Evolutionary conservation across 2,329 filamentous ascomycete genomes (phyloP), one percentile per base, ranked within the genome.

Genomic region (Aulographum hederae): DNA sequence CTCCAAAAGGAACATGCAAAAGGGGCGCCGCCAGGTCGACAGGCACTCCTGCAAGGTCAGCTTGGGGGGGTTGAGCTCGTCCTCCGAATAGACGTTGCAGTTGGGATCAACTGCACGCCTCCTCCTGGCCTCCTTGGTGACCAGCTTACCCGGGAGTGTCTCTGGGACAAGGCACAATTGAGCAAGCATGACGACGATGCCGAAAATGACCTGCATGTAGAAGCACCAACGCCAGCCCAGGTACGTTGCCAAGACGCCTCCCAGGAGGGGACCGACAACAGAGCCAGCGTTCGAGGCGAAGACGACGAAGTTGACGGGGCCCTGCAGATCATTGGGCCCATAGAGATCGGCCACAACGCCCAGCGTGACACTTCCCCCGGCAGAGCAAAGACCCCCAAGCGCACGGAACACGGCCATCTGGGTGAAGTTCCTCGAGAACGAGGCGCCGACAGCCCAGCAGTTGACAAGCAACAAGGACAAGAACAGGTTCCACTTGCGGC

Each of bases 201-300:
- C 79, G 32, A 86, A 72, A 41, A 85, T 82, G 39, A 86, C 66
- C 52, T 84, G 78, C 33, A 85, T 73, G 78, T 79, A 86, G 48
- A 85, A 84, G 32, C 63, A 69, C 73, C 73, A 84, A 39, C 63
- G 65, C 73, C 78, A 82, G 15, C 15, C 15, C 5, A 61, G 41
- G 39, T 56, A 54, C 8, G 8, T 8, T 8, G 51, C 48, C 5
- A 68, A 53, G 32, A 65, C 67, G 0, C 65, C 66, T 6, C 67
- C 67, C 6, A 65, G 54, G 23, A 70, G 57, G 1, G 63, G 61
- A 6, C 65, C 66, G 11, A 69, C 52, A 3, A 65, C 57, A 0
- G 65, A 65, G 0, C 66, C 67, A 1, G 60, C 58, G 5, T 69
- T 65, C 1, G 64, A 69, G 2, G 64, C 66, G 15, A 68, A 46